Evolutionary conservation across 2,329 filamentous ascomycete species (phyloP).

Genomic region (Trichoderma cornu-damae): DNA sequence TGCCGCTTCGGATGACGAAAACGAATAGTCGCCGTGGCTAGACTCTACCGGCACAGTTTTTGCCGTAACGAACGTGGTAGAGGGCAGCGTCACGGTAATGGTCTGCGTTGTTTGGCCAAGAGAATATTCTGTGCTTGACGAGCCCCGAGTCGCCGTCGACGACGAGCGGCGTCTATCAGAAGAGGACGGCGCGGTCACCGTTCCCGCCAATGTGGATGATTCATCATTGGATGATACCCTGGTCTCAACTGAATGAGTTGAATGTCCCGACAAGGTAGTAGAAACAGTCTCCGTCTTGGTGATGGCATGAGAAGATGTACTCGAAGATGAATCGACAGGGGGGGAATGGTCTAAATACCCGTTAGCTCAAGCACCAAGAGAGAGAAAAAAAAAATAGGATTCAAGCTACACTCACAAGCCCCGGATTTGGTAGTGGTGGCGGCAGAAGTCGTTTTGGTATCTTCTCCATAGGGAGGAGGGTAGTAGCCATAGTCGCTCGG

Average conservation of each 20-base stretch:
- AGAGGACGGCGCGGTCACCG: not conserved
- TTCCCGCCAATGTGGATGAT: not conserved
- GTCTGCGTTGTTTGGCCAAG: not conserved
- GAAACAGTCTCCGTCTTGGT: slow-evolving; percentile 8
- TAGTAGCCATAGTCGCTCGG: slow-evolving; percentile 21
- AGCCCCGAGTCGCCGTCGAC: not conserved
- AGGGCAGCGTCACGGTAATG: slow-evolving; percentile 2
- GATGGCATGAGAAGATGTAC: not conserved
- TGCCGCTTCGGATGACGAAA: not conserved
- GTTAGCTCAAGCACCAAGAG: not conserved
- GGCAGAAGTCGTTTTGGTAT: slow-evolving; percentile 13
- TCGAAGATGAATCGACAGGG: slow-evolving; percentile 1
- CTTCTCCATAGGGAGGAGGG: slow-evolving; percentile 23
- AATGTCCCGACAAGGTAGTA: not conserved
- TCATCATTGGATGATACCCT: not conserved
- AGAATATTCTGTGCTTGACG: slow-evolving; percentile 1
- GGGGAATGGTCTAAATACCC: not conserved
- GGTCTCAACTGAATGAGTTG: not conserved
- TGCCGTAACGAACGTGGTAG: slow-evolving; percentile 8
- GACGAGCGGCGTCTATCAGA: not conserved
- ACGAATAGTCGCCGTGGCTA: slow-evolving; percentile 1
- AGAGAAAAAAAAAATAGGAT: not conserved
- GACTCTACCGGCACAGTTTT: not conserved
- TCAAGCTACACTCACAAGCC: slow-evolving; percentile 15
- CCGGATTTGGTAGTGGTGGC: slow-evolving; percentile 5